phyloP scores from a whole-genome alignment of 108 stramenopile species.

The Cyclotella sp. region DNA sequence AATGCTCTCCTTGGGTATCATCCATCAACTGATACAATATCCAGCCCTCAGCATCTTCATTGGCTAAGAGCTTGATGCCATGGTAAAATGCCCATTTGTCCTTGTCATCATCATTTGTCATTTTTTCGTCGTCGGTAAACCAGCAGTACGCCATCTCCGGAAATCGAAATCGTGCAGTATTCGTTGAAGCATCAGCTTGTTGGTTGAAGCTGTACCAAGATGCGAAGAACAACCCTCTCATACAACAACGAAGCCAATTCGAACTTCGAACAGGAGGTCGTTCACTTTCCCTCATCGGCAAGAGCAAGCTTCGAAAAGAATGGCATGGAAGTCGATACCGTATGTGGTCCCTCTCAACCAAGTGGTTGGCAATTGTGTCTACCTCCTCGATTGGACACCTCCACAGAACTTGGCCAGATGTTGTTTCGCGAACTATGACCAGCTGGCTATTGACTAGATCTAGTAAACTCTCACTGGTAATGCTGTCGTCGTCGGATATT shows the following conservation, averaged over 20 bases:
- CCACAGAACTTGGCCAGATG: slow-evolving; percentile 25
- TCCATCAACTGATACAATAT: slow-evolving; percentile 60
- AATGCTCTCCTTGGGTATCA: slow-evolving; percentile 59
- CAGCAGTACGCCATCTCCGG: slow-evolving; percentile 74
- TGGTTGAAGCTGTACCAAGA: slow-evolving; percentile 12
- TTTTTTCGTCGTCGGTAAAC: slow-evolving; percentile 38
- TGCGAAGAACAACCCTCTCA: slow-evolving; percentile 15
- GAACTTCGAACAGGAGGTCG: slow-evolving; percentile 23
- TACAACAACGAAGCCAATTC: slow-evolving; percentile 17
- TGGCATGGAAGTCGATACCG: slow-evolving; percentile 13
- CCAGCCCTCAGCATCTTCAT: slow-evolving; percentile 40
- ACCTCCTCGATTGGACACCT: slow-evolving; percentile 16
- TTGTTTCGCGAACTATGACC: slow-evolving; percentile 30
- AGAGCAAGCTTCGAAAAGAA: slow-evolving; percentile 35
- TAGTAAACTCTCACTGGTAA: slow-evolving; percentile 4
- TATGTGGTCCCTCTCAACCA: not conserved
- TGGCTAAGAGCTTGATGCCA: slow-evolving; percentile 50
- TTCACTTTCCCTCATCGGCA: slow-evolving; percentile 6
- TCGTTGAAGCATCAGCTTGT: not conserved
- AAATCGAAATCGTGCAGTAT: slow-evolving; percentile 41
- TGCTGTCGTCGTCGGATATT: slow-evolving; percentile 23
- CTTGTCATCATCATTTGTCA: slow-evolving; percentile 46
- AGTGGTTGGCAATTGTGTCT: slow-evolving; percentile 15
- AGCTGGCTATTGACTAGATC: slow-evolving; percentile 32
- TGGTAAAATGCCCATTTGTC: slow-evolving; percentile 81